Evolutionary conservation across 2,329 filamentous ascomycete species (phyloP).

Genomic region (Dactylellina drechsleri): DNA sequence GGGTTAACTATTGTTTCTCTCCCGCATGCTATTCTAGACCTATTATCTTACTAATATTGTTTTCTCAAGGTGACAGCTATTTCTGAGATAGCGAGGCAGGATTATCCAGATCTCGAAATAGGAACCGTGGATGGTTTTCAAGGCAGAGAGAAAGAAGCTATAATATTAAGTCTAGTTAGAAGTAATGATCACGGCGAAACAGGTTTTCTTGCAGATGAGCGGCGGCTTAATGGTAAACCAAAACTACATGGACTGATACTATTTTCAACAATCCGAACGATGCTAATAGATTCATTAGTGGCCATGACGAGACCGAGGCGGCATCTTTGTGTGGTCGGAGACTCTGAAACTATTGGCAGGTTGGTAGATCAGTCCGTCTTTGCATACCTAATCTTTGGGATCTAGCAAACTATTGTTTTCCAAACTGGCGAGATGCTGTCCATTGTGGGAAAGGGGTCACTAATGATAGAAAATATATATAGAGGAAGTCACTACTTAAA

Average conservation of each 20-base stretch:
- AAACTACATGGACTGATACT: neutral
- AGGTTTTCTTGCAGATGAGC: slow-evolving; percentile 90
- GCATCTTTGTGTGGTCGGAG: slow-evolving; percentile 88
- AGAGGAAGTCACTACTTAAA: slow-evolving; percentile 85
- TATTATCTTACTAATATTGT: neutral
- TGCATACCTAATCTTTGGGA: neutral
- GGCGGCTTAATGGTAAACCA: slow-evolving; percentile 82
- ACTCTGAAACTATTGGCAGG: slow-evolving; percentile 91
- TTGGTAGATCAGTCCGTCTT: slow-evolving; percentile 67
- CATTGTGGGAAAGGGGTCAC: neutral
- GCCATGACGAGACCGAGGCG: slow-evolving; percentile 96
- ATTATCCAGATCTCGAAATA: slow-evolving; percentile 86
- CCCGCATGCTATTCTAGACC: neutral
- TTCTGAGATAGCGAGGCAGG: slow-evolving; percentile 78
- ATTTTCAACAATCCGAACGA: slow-evolving; percentile 12
- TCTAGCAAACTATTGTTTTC: neutral
- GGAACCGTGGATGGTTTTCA: slow-evolving; percentile 98
- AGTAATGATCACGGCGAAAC: slow-evolving; percentile 89
- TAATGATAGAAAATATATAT: neutral
- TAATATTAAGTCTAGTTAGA: slow-evolving; percentile 91
- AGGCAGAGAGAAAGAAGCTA: slow-evolving; percentile 93
- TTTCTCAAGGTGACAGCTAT: slow-evolving; percentile 73
- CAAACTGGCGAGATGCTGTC: neutral
- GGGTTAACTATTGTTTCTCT: slow-evolving; percentile 20
- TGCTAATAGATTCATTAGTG: slow-evolving; percentile 68